phyloP scores from a whole-genome alignment of 2,329 filamentous ascomycete genomes.

The Ophiocordyceps sinensis region DNA sequence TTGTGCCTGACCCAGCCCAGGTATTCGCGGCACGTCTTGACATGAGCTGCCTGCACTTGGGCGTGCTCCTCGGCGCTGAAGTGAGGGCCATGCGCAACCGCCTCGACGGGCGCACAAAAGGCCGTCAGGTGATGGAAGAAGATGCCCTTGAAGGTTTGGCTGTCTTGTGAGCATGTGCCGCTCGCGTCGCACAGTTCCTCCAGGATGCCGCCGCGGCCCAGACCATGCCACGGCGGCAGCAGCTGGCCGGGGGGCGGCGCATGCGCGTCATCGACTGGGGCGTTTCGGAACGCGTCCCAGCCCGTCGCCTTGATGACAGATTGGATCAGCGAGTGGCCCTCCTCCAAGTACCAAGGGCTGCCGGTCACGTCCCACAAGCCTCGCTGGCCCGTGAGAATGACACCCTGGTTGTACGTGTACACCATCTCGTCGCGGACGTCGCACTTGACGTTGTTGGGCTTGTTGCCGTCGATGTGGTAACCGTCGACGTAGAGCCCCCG shows the following conservation, averaged over 20 bases:
- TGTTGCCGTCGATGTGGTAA: constrained; percentile 59
- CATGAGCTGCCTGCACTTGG: constrained; percentile 30
- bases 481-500: constrained; percentile 72
- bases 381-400: constrained; percentile 67
- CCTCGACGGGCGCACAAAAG: constrained; percentile 56
- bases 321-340: constrained; percentile 65
- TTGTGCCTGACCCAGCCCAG: constrained; percentile 67
- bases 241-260: constrained; percentile 19
- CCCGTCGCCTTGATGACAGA: constrained; percentile 68
- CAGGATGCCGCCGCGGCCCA: constrained; percentile 66
- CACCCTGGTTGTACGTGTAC: constrained; percentile 93
- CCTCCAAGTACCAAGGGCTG: constrained; percentile 53
- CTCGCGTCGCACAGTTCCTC: constrained; percentile 71
- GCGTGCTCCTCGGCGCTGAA: background rate
- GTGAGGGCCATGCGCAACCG: constrained; percentile 8
- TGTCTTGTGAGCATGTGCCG: constrained; percentile 65
- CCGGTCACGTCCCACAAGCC: constrained; percentile 70
- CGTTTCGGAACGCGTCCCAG: constrained; percentile 39
- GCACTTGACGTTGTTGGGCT: constrained; percentile 55
- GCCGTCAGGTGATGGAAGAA: constrained; percentile 78
- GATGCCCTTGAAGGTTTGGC: constrained; percentile 86
- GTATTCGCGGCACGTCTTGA: constrained; percentile 49
- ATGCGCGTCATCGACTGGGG: constrained; percentile 24
- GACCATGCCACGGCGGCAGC: constrained; percentile 49
- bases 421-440: constrained; percentile 77